phyloP scores from a whole-genome alignment of 2,329 filamentous ascomycete genomes.

The Pseudogymnoascus verrucosus region DNA sequence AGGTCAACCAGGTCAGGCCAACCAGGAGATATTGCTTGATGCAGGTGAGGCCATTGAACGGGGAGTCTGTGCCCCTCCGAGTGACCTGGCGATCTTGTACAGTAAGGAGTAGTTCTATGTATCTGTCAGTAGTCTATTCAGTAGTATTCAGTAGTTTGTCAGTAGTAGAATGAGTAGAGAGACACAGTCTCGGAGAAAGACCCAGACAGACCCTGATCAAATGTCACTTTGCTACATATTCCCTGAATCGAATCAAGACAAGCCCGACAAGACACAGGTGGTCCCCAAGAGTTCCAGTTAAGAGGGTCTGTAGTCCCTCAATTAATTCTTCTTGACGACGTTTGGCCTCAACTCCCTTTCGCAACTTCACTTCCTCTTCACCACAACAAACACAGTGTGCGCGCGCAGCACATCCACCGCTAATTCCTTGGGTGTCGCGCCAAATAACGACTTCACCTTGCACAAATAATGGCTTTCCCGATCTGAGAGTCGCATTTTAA shows the following conservation, averaged over 20 bases:
- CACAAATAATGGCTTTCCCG: background rate
- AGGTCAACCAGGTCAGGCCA: background rate
- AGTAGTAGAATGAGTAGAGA: background rate
- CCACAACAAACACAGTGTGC: background rate
- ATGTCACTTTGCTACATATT: background rate
- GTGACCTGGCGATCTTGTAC: background rate
- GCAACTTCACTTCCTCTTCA: background rate
- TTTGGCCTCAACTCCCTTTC: conserved; percentile 3
- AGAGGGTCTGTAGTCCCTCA: conserved; percentile 2
- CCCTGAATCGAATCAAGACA: background rate
- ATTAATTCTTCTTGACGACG: background rate
- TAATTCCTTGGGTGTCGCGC: background rate
- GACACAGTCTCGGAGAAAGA: conserved; percentile 2
- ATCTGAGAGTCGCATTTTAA: background rate
- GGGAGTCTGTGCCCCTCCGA: background rate
- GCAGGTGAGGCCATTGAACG: background rate
- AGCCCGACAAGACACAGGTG: background rate
- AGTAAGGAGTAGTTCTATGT: background rate
- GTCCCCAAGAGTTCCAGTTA: conserved; percentile 1
- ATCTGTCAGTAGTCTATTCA: conserved; percentile 6
- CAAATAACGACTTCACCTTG: background rate
- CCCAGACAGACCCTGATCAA: background rate
- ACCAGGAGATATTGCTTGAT: conserved; percentile 1
- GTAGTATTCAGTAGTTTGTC: conserved; percentile 4
- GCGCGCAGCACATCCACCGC: background rate